These are phyloP conservation scores for Calocera cornea DNA, from an alignment of 768 basidiomycete species.

Conservation along the genomic window DNA sequence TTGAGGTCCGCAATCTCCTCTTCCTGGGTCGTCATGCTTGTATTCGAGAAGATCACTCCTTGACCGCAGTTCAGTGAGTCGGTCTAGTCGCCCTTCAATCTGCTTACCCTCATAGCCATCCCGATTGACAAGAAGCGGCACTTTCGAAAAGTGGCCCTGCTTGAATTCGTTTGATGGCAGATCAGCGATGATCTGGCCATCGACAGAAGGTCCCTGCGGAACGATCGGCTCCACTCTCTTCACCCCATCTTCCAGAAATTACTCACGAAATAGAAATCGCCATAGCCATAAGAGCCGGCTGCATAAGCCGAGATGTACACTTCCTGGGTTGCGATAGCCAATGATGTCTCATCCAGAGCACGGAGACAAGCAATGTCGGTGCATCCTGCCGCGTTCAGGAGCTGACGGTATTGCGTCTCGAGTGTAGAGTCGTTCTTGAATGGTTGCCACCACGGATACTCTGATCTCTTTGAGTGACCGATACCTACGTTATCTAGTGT, in stretches of 20 bases:
- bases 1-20: not conserved
- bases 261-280: not conserved
- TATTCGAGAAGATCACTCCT: not conserved
- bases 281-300: not conserved
- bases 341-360: not conserved
- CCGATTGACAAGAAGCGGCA: not conserved
- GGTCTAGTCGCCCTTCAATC: not conserved
- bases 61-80: not conserved
- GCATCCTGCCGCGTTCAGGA: not conserved
- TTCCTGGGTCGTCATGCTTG: not conserved
- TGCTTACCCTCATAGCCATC: not conserved
- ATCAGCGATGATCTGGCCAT: not conserved
- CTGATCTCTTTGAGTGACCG: not conserved
- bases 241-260: not conserved
- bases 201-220: not conserved
- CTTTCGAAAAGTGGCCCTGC: not conserved
- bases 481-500: too few relatives aligned
- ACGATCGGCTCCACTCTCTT: not conserved
- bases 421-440: not conserved
- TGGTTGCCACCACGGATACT: conserved; percentile 1
- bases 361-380: not conserved
- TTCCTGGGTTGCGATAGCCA: not conserved
- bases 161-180: not conserved
- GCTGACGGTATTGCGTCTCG: not conserved
- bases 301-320: not conserved